Percentiles rank a stretch among this genome's conserved stretches.
Evolutionary conservation across 345 rosid genomes (phyloP).

Genomic region (Citropsis articulata): DNA sequence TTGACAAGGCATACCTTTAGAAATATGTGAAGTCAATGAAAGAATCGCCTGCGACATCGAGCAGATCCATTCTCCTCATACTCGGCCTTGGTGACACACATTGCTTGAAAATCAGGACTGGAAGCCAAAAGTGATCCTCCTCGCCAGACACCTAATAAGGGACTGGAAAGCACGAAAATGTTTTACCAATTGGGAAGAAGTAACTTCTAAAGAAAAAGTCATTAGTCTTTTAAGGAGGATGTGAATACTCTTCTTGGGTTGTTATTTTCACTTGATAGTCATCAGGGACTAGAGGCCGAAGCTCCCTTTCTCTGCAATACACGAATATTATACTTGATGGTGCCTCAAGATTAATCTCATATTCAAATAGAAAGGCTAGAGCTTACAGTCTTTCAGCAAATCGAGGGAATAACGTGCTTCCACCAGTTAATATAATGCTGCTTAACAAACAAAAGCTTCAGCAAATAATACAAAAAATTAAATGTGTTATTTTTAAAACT

Average conservation of each 20-base stretch:
- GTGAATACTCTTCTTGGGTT: conserved; percentile 76
- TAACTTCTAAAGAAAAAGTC: background rate
- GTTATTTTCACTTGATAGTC: conserved; percentile 72
- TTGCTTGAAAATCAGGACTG: conserved; percentile 81
- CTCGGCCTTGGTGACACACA: conserved; percentile 93
- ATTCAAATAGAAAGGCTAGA: conserved; percentile 1
- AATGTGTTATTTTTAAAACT: background rate
- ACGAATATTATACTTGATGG: background rate
- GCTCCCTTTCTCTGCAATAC: conserved; percentile 71
- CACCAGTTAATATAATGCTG: conserved; percentile 93
- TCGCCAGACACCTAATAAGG: conserved; percentile 92
- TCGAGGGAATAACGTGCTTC: conserved; percentile 79
- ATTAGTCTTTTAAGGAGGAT: conserved; percentile 18
- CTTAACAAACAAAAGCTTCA: conserved; percentile 20
- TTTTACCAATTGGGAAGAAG: conserved; percentile 4
- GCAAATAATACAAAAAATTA: background rate
- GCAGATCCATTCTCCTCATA: conserved; percentile 94
- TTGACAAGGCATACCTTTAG: conserved; percentile 11
- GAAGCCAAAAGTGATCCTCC: conserved; percentile 96
- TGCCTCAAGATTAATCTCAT: conserved; percentile 2
- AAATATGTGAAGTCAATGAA: conserved; percentile 38
- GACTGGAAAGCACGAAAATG: conserved; percentile 42
- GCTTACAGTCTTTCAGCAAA: conserved; percentile 86
- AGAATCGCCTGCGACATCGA: conserved; percentile 79
- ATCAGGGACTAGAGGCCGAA: conserved; percentile 94